Evolutionary conservation across 345 rosid genomes (phyloP).

Genomic region (Euclidium syriacum): DNA sequence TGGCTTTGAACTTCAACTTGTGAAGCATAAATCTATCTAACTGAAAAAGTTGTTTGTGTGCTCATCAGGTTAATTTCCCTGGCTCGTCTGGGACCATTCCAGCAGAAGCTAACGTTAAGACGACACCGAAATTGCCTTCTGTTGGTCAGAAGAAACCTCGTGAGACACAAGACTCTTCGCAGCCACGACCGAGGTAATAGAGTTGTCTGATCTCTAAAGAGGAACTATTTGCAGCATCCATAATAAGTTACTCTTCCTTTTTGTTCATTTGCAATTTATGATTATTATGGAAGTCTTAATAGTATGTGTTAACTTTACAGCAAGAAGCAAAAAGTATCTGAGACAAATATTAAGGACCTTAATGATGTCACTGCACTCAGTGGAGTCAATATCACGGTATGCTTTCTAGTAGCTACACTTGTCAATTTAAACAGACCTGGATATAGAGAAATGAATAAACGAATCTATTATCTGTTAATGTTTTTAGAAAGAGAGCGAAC

Average conservation of each 20-base stretch:
- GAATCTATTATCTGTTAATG: conserved; percentile 10
- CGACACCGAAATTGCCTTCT: conserved; percentile 49
- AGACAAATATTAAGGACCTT: conserved; percentile 68
- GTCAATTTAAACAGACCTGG: neutral
- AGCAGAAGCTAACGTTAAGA: conserved; percentile 41
- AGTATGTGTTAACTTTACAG: conserved; percentile 34
- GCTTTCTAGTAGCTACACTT: conserved; percentile 16
- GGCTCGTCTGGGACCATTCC: conserved; percentile 36
- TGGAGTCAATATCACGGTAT: conserved; percentile 83
- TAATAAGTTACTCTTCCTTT: neutral
- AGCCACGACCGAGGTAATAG: conserved; percentile 58
- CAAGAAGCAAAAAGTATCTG: conserved; percentile 80
- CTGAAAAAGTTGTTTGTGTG: neutral
- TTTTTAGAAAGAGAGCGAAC: conserved; percentile 85
- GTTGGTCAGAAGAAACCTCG: conserved; percentile 71
- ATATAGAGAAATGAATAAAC: neutral
- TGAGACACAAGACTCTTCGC: conserved; percentile 64
- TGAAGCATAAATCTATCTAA: neutral
- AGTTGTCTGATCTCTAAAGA: conserved; percentile 1
- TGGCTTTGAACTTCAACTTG: conserved; percentile 7
- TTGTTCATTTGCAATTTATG: neutral
- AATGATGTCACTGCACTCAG: conserved; percentile 95
- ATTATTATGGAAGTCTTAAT: neutral
- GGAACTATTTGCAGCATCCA: neutral
- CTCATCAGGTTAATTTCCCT: conserved; percentile 46